phyloP scores from a whole-genome alignment of 2,329 filamentous ascomycete genomes.

The Aspergillus sergii region DNA sequence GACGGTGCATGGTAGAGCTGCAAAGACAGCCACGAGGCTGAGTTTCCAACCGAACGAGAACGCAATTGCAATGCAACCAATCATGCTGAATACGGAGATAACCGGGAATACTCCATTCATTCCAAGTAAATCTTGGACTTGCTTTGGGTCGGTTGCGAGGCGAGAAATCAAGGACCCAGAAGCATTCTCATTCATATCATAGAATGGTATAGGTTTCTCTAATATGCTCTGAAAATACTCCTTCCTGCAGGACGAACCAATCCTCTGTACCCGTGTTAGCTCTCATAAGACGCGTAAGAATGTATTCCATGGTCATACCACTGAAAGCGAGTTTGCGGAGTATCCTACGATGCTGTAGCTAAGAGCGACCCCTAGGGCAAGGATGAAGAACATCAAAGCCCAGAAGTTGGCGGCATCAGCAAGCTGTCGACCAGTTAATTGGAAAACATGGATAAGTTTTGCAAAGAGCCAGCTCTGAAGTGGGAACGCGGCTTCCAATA shows the following conservation, averaged over 20 bases:
- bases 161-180: slow-evolving; percentile 16
- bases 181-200: slow-evolving; percentile 16
- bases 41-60: slow-evolving; percentile 79
- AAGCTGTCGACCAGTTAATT: slow-evolving; percentile 41
- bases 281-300: slow-evolving; percentile 27
- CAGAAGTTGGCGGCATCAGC: slow-evolving; percentile 52
- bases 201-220: slow-evolving; percentile 13
- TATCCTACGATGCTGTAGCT: slow-evolving; percentile 52
- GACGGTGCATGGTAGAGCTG: slow-evolving; percentile 56
- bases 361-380: slow-evolving; percentile 51
- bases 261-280: slow-evolving; percentile 11
- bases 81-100: slow-evolving; percentile 66
- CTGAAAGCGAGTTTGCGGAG: slow-evolving; percentile 48
- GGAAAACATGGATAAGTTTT: slow-evolving; percentile 52
- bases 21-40: slow-evolving; percentile 66
- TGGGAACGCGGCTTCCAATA: slow-evolving; percentile 30
- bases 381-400: slow-evolving; percentile 59
- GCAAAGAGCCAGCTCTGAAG: slow-evolving; percentile 51
- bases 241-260: slow-evolving; percentile 11
- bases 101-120: slow-evolving; percentile 54
- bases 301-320: slow-evolving; percentile 42
- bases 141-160: slow-evolving; percentile 48
- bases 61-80: slow-evolving; percentile 66
- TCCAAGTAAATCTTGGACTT: slow-evolving; percentile 54
- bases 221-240: slow-evolving; percentile 16